phyloP scores from a whole-genome alignment of 768 basidiomycete species.

The Boletus rufocinnamomeus region DNA sequence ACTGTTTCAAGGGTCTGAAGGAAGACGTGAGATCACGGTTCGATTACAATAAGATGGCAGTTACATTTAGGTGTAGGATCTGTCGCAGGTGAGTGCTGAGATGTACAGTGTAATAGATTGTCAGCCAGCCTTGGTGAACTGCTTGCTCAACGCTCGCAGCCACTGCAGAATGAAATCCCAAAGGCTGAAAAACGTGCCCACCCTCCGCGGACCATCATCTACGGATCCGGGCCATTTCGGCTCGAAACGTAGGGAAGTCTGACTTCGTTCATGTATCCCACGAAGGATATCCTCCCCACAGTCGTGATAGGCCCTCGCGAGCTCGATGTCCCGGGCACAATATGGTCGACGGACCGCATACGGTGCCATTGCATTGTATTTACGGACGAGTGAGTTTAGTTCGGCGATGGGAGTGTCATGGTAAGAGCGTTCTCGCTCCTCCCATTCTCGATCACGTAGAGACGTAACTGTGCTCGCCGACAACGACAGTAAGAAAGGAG shows the following conservation, averaged over 20 bases:
- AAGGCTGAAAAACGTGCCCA: slow-evolving; percentile 21
- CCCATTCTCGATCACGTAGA: slow-evolving; percentile 71
- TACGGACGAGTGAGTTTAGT: slow-evolving; percentile 72
- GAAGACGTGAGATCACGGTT: slow-evolving; percentile 6
- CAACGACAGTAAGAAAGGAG: slow-evolving; percentile 41
- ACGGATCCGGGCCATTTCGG: slow-evolving; percentile 6
- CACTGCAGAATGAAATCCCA: slow-evolving; percentile 33
- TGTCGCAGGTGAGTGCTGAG: neutral
- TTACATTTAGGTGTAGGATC: neutral
- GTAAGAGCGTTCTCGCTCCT: slow-evolving; percentile 62
- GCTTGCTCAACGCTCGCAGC: slow-evolving; percentile 21
- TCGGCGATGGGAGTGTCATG: slow-evolving; percentile 70
- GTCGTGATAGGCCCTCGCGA: slow-evolving; percentile 53
- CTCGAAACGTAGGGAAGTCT: slow-evolving; percentile 1
- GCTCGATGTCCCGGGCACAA: slow-evolving; percentile 56
- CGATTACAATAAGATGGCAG: neutral
- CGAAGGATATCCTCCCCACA: slow-evolving; percentile 53
- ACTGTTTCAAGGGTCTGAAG: slow-evolving; percentile 7
- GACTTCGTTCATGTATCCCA: slow-evolving; percentile 37
- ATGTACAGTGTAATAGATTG: neutral
- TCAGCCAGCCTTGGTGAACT: slow-evolving; percentile 11
- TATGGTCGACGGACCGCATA: slow-evolving; percentile 72
- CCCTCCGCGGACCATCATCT: slow-evolving; percentile 4
- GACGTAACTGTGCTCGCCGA: slow-evolving; percentile 39
- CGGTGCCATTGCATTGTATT: slow-evolving; percentile 80